phyloP scores from a whole-genome alignment of 345 rosid species.

The Euclidium syriacum region DNA sequence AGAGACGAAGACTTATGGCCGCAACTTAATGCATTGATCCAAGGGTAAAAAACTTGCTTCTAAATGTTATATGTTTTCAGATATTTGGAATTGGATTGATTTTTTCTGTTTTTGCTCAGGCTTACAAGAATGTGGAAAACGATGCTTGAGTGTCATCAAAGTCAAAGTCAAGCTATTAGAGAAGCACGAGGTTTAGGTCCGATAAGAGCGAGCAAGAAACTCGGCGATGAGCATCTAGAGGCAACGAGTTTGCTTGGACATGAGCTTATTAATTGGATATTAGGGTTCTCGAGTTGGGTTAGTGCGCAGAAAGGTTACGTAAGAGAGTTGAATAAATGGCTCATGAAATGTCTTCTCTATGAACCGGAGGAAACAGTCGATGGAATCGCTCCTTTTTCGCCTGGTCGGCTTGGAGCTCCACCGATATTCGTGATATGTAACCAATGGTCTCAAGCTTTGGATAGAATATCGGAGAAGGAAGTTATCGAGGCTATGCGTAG shows the following conservation, averaged over 20 bases:
- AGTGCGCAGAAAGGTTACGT: constrained; percentile 73
- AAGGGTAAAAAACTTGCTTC: constrained; percentile 50
- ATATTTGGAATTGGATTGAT: not conserved
- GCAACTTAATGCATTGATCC: constrained; percentile 71
- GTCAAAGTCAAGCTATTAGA: constrained; percentile 66
- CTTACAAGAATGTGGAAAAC: constrained; percentile 89
- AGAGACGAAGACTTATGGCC: constrained; percentile 99
- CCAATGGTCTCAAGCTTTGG: constrained; percentile 90
- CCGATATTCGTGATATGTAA: constrained; percentile 85
- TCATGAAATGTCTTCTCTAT: constrained; percentile 65
- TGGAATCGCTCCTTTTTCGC: constrained; percentile 85
- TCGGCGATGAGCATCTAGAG: constrained; percentile 56
- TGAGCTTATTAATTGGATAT: constrained; percentile 73
- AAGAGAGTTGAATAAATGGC: constrained; percentile 80
- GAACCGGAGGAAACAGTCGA: constrained; percentile 93
- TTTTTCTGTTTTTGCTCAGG: constrained; percentile 31
- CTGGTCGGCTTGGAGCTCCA: constrained; percentile 94
- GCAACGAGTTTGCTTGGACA: constrained; percentile 68
- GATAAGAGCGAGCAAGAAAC: constrained; percentile 54
- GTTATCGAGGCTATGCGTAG: constrained; percentile 67
- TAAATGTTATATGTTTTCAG: not conserved
- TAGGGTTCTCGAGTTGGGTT: constrained; percentile 71
- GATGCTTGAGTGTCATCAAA: constrained; percentile 86
- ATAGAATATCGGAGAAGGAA: constrained; percentile 77
- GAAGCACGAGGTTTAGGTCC: constrained; percentile 65